Conservation (phyloP, 2,329 filamentous ascomycete genomes). For the Trichoderma guizhouense region DNA sequence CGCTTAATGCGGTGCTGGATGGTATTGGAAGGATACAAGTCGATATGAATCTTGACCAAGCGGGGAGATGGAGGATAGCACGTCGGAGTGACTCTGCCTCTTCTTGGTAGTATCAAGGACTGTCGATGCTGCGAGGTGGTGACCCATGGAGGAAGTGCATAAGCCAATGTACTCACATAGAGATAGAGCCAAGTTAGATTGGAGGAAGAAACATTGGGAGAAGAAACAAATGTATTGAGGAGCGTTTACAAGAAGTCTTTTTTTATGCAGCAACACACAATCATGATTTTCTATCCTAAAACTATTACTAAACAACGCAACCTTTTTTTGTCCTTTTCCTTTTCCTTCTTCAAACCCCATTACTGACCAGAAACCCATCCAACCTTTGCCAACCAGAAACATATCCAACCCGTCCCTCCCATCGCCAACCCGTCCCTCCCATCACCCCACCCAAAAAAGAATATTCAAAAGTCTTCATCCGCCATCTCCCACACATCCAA, state of each 20-base stretch:
- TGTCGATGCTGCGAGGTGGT: background rate
- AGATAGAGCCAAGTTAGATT: background rate
- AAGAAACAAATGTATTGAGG: background rate
- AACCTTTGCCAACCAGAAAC: background rate
- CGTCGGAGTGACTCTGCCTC: constrained; percentile 19
- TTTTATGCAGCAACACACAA: background rate
- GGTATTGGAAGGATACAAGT: constrained; percentile 36
- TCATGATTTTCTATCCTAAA: background rate
- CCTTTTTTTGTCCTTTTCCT: background rate
- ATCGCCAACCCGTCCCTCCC: too few relatives aligned
- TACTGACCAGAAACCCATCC: background rate
- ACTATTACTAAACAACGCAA: background rate
- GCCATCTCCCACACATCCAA: background rate
- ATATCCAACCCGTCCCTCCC: background rate
- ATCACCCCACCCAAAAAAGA: background rate
- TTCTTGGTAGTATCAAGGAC: constrained; percentile 21
- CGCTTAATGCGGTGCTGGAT: constrained; percentile 36
- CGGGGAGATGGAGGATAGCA: constrained; percentile 41
- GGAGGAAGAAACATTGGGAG: background rate
- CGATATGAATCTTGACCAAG: constrained; percentile 36
- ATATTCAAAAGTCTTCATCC: background rate
- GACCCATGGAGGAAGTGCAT: background rate
- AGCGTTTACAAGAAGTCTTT: background rate
- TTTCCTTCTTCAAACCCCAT: background rate
- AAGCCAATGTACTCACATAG: background rate